Conservation (phyloP, 805 yeast species). For the Metschnikowia henanensis region DNA sequence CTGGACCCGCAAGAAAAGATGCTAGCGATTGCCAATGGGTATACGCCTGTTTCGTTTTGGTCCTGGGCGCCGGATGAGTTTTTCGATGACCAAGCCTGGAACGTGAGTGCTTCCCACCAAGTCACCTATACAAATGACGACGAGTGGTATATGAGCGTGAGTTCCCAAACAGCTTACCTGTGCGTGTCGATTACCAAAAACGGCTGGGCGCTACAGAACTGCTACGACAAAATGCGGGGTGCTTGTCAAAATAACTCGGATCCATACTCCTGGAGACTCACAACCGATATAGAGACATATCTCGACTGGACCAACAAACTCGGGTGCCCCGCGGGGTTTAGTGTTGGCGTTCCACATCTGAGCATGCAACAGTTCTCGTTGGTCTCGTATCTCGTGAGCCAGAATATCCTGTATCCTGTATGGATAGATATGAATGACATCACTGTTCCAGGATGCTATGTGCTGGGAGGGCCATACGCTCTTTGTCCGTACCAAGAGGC, state of each 20-base stretch:
- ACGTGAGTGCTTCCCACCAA: slow-evolving; percentile 2
- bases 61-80: slow-evolving; percentile 73
- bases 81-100: slow-evolving; percentile 11
- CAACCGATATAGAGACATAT: slow-evolving; percentile 31
- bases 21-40: slow-evolving; percentile 22
- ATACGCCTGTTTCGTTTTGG: slow-evolving; percentile 52
- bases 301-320: slow-evolving; percentile 40
- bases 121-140: slow-evolving; percentile 7
- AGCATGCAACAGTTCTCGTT: slow-evolving; percentile 33
- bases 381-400: slow-evolving; percentile 26
- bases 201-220: slow-evolving; percentile 70
- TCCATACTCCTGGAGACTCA: slow-evolving; percentile 46
- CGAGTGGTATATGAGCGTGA: slow-evolving; percentile 10
- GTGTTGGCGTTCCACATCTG: slow-evolving; percentile 36
- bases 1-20: neutral
- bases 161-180: slow-evolving; percentile 29
- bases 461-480: slow-evolving; percentile 75
- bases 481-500: slow-evolving; percentile 73
- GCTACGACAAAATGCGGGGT: slow-evolving; percentile 52
- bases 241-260: slow-evolving; percentile 52
- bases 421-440: slow-evolving; percentile 89
- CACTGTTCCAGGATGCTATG: slow-evolving; percentile 77
- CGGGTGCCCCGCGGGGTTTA: slow-evolving; percentile 36
- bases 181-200: slow-evolving; percentile 40
- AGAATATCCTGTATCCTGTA: slow-evolving; percentile 35